Base-by-base conservation (phyloP, 177 flowering plant species). In the Vitis hybrid region DNA sequence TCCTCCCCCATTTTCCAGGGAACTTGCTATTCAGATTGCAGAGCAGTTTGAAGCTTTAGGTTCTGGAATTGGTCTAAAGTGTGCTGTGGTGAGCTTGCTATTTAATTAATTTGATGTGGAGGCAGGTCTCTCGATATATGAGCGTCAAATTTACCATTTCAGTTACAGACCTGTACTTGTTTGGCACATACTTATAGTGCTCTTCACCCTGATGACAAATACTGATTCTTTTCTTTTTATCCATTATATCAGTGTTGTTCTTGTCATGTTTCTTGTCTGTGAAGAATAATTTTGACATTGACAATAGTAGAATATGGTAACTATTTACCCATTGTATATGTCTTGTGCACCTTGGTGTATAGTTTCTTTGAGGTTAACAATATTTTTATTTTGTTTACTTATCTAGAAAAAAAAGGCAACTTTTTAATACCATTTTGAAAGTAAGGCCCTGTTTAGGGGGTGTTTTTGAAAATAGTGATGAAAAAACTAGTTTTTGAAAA, bases 21-120 rank as follows among this genome's bases (percentile, higher is more conserved):
- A 95, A 70, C 91, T 93, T 57, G 99, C 99, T 2, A 88, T 93
- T 76, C 99, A 95, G 72, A 95, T 93, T 75, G 85, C 94, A 62
- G 92, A 95, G 71, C 98, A 93, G 70, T 91, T 93, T 81, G 87
- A 89, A 81, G 97, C 97, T 68, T 78, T 95, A 66, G 99, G 99
- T 52, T 80, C 92, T 54, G 83, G 74, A 23, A 87, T 95, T 69
- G 88, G 91, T 18, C 77, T 92, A 11, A 91, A 79, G 71, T 89
- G 94, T 80, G 91, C 88, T 59, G 94, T 86, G 88, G 98, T 94
- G 69, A 86, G 93, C 66, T 40, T 70, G 13, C 21, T 0, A 26
- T 32, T 62, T 34, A n/a, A 17, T 18, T n/a, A 34, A 1, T 54
- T 66, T 66, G 56, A 52, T 50, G 13, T 52, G 6, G 34, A 48